Evolutionary conservation across 148 eudicot genomes (phyloP).

Genomic region (Cornus kousa): DNA sequence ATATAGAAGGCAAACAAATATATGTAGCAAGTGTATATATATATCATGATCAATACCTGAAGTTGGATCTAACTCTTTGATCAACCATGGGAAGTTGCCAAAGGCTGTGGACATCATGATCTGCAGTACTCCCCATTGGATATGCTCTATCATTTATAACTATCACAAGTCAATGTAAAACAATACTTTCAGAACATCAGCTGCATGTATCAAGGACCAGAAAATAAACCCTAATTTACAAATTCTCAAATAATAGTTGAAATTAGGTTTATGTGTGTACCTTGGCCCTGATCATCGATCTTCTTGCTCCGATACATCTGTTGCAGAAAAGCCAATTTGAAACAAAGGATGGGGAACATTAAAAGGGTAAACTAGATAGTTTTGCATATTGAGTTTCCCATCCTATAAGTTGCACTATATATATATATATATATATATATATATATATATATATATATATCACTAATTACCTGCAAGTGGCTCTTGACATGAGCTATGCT

Average conservation of each 20-base stretch:
- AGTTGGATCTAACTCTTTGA: neutral
- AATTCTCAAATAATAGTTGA: neutral
- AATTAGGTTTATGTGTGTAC: neutral
- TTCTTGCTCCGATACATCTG: conserved; percentile 5
- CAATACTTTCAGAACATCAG: neutral
- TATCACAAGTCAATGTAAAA: neutral
- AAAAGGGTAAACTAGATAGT: neutral
- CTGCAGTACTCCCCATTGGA: neutral
- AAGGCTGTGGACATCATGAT: neutral
- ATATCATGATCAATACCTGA: neutral
- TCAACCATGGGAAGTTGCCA: neutral
- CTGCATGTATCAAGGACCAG: neutral
- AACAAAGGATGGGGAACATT: neutral
- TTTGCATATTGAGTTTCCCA: too few relatives aligned
- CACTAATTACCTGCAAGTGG: conserved; percentile 13
- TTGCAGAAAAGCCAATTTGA: neutral
- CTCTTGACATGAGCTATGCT: conserved; percentile 22
- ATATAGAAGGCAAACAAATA: neutral
- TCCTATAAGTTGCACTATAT: too few relatives aligned
- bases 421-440: too few relatives aligned
- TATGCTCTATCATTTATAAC: neutral
- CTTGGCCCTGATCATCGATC: conserved; percentile 2
- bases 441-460: too few relatives aligned
- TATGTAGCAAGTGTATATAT: neutral
- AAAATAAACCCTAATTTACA: neutral